Evolutionary conservation across 2,329 filamentous ascomycete genomes (phyloP).

Genomic region (Apiospora malaysiana): DNA sequence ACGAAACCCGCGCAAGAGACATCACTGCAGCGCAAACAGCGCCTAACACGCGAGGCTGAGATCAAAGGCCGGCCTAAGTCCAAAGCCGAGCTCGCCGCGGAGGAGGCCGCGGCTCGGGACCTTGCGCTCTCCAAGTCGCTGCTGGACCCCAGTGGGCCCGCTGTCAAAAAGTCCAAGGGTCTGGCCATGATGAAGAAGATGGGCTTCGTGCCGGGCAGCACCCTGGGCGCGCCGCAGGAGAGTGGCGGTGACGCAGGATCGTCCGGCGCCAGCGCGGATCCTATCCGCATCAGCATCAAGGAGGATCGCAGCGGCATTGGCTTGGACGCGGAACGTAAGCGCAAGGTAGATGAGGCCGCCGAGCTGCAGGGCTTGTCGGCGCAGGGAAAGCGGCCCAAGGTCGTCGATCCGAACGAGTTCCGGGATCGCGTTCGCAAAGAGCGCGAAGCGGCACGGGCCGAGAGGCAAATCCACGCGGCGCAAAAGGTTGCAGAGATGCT

Average conservation of each 20-base stretch:
- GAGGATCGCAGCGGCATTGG: slow-evolving; percentile 85
- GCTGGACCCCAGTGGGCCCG: slow-evolving; percentile 55
- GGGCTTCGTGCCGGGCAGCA: slow-evolving; percentile 80
- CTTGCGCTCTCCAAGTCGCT: slow-evolving; percentile 77
- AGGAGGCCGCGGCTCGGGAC: slow-evolving; percentile 75
- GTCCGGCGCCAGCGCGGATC: slow-evolving; percentile 60
- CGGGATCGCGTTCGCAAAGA: slow-evolving; percentile 74
- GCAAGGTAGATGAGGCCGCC: slow-evolving; percentile 70
- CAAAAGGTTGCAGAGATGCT: slow-evolving; percentile 85
- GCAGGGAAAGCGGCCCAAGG: slow-evolving; percentile 63
- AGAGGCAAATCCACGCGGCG: slow-evolving; percentile 75
- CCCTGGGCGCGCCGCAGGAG: slow-evolving; percentile 70
- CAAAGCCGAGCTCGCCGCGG: slow-evolving; percentile 80
- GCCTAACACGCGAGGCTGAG: slow-evolving; percentile 68
- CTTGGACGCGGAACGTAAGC: slow-evolving; percentile 81
- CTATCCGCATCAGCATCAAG: slow-evolving; percentile 77
- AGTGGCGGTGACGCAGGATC: slow-evolving; percentile 33
- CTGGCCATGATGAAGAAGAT: slow-evolving; percentile 97
- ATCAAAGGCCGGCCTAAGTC: slow-evolving; percentile 73
- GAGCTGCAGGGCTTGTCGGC: slow-evolving; percentile 46
- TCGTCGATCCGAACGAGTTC: slow-evolving; percentile 70
- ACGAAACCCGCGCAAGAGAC: slow-evolving; percentile 60
- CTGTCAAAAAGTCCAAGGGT: slow-evolving; percentile 76
- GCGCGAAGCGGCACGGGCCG: slow-evolving; percentile 69
- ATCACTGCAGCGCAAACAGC: slow-evolving; percentile 59